phyloP scores from a whole-genome alignment of 2,329 filamentous ascomycete genomes.

The Pyricularia sp. region DNA sequence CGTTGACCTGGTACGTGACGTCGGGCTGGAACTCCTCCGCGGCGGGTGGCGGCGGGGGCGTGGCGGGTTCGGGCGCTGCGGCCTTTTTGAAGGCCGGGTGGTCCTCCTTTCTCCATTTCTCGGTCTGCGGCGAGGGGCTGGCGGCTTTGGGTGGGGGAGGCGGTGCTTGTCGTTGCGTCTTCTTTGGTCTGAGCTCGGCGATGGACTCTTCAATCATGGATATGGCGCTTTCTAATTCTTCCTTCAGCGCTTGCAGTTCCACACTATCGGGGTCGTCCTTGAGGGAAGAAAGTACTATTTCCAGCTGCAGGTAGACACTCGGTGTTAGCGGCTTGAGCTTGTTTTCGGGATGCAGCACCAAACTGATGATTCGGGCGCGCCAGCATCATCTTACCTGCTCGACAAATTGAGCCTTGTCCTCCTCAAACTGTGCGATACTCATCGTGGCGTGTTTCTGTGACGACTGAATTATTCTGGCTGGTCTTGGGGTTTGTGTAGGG shows the following conservation, averaged over 20 bases:
- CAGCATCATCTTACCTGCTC: conserved; percentile 38
- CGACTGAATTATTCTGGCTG: neutral
- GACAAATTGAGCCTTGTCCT: conserved; percentile 44
- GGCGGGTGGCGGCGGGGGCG: conserved; percentile 17
- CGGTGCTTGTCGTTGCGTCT: conserved; percentile 19
- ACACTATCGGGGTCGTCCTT: conserved; percentile 71
- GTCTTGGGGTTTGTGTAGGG: neutral
- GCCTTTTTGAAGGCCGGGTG: conserved; percentile 65
- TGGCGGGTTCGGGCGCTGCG: conserved; percentile 22
- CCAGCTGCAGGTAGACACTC: conserved; percentile 46
- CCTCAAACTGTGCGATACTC: conserved; percentile 31
- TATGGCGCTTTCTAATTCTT: conserved; percentile 77
- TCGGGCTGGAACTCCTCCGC: conserved; percentile 44
- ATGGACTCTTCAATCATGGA: conserved; percentile 70
- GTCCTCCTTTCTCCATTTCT: conserved; percentile 74
- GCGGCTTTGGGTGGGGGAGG: conserved; percentile 15
- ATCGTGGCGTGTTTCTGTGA: conserved; percentile 17
- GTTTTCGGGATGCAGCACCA: neutral
- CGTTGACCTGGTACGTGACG: conserved; percentile 71
- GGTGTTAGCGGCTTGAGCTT: neutral
- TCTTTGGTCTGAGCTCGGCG: conserved; percentile 62
- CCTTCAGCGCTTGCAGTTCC: conserved; percentile 67
- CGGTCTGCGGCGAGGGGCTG: conserved; percentile 28
- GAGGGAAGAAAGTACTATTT: conserved; percentile 66
- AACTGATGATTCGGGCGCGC: neutral